phyloP scores from a whole-genome alignment of 352 stramenopile species.

The Globisporangium middletonii region DNA sequence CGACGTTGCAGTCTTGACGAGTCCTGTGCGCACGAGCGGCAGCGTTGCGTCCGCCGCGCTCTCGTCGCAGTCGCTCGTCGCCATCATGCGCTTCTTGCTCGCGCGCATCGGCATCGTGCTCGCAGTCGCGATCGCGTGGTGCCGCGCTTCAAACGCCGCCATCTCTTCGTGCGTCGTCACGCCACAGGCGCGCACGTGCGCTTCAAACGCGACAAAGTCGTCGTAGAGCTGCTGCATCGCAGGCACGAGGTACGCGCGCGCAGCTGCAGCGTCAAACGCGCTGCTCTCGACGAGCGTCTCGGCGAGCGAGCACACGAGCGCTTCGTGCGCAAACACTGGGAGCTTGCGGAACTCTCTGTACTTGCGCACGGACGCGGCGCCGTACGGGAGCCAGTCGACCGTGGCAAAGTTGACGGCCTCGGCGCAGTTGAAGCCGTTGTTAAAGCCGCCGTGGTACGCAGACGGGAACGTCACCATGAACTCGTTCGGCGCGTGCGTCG shows the following conservation, averaged over 20 bases:
- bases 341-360: conserved; percentile 78
- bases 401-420: conserved; percentile 91
- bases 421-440: conserved; percentile 93
- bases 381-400: conserved; percentile 84
- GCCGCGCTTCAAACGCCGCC: conserved; percentile 35
- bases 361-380: conserved; percentile 59
- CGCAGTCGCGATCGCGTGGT: conserved; percentile 5
- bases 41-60: conserved; percentile 26
- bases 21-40: not conserved
- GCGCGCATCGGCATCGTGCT: conserved; percentile 4
- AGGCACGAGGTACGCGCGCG: conserved; percentile 47
- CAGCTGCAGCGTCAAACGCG: conserved; percentile 41
- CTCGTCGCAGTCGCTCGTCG: conserved; percentile 16
- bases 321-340: conserved; percentile 84
- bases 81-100: conserved; percentile 16
- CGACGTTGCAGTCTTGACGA: not conserved
- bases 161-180: conserved; percentile 49
- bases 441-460: conserved; percentile 97
- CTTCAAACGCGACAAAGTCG: conserved; percentile 51
- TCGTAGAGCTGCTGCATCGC: conserved; percentile 55
- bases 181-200: conserved; percentile 19
- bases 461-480: conserved; percentile 99
- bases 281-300: conserved; percentile 56
- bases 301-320: conserved; percentile 70
- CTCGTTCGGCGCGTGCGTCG: conserved; percentile 94